phyloP scores from a whole-genome alignment of 1,284 basidiomycete species.

The Ceratobasidium sp. region DNA sequence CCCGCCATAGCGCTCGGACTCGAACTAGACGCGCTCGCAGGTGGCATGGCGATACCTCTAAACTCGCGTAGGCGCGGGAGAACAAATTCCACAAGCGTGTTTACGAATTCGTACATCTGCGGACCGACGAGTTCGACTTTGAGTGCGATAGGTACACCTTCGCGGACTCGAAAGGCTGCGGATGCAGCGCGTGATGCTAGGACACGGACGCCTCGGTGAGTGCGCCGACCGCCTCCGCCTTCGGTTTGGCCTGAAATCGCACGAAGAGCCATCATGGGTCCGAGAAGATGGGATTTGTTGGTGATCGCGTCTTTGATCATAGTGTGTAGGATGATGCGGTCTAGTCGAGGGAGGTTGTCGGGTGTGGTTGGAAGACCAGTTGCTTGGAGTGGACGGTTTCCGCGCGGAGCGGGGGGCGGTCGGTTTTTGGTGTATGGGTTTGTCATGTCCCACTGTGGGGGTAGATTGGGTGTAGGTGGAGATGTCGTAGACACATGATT shows the following conservation, averaged over 20 bases:
- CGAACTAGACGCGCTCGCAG: conserved; percentile 71
- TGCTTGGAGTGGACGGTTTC: conserved; percentile 57
- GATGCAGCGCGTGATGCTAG: conserved; percentile 58
- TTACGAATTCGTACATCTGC: conserved; percentile 95
- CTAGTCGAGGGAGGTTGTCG: conserved; percentile 80
- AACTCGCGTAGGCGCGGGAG: conserved; percentile 94
- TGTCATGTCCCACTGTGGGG: conserved; percentile 50
- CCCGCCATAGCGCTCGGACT: conserved; percentile 86
- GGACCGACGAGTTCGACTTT: conserved; percentile 92
- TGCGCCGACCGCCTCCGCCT: conserved; percentile 76
- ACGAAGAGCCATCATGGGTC: conserved; percentile 88
- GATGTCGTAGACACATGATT: conserved; percentile 69
- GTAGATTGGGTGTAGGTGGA: conserved; percentile 50
- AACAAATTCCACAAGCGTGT: conserved; percentile 92
- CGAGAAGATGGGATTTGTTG: conserved; percentile 84
- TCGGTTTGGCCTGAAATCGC: conserved; percentile 89
- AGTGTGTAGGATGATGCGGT: conserved; percentile 87
- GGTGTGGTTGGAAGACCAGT: conserved; percentile 69
- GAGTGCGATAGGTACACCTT: conserved; percentile 86
- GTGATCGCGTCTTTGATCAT: conserved; percentile 85
- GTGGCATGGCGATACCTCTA: conserved; percentile 81
- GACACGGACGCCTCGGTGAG: conserved; percentile 84
- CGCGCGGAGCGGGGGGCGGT: conserved; percentile 55
- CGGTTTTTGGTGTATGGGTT: conserved; percentile 60
- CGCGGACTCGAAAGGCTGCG: conserved; percentile 85